phyloP scores from a whole-genome alignment of 1,284 basidiomycete genomes.

The Puccinia horiana region DNA sequence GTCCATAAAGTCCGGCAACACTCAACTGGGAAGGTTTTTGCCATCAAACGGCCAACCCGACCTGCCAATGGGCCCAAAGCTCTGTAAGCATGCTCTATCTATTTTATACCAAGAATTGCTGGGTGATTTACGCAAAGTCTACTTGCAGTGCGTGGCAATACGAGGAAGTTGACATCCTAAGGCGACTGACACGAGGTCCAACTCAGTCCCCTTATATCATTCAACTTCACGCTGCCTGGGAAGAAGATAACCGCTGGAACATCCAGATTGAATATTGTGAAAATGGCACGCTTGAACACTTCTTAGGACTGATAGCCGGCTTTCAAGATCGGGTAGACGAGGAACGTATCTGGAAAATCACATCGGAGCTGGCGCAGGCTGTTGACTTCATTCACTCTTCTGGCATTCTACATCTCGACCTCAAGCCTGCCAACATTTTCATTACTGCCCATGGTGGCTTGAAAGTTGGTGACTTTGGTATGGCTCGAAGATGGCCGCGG shows the following conservation, averaged over 20 bases:
- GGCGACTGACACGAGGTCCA: slow-evolving; percentile 67
- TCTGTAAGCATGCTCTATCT: slow-evolving; percentile 65
- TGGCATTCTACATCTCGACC: slow-evolving; percentile 89
- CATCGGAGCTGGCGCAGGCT: slow-evolving; percentile 77
- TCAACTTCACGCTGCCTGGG: slow-evolving; percentile 93
- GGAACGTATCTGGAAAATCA: slow-evolving; percentile 92
- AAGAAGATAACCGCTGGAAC: slow-evolving; percentile 83
- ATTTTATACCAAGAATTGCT: neutral
- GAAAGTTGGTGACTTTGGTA: slow-evolving; percentile 99
- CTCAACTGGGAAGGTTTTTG: slow-evolving; percentile 66
- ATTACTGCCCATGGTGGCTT: slow-evolving; percentile 84
- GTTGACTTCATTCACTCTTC: slow-evolving; percentile 84
- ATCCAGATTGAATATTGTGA: slow-evolving; percentile 95
- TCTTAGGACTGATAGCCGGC: slow-evolving; percentile 89
- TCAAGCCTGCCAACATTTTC: slow-evolving; percentile 97
- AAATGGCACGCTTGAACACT: slow-evolving; percentile 84
- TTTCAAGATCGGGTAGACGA: slow-evolving; percentile 84
- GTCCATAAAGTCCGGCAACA: slow-evolving; percentile 32
- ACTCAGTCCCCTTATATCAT: slow-evolving; percentile 74
- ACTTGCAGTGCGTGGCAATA: slow-evolving; percentile 73
- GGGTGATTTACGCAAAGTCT: slow-evolving; percentile 51
- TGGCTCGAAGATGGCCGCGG: slow-evolving; percentile 66
- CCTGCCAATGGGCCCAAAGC: slow-evolving; percentile 87
- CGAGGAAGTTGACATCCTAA: slow-evolving; percentile 92
- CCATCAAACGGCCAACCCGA: slow-evolving; percentile 88